phyloP scores from a whole-genome alignment of 2,329 filamentous ascomycete genomes.

The Apiospora phragmitis region DNA sequence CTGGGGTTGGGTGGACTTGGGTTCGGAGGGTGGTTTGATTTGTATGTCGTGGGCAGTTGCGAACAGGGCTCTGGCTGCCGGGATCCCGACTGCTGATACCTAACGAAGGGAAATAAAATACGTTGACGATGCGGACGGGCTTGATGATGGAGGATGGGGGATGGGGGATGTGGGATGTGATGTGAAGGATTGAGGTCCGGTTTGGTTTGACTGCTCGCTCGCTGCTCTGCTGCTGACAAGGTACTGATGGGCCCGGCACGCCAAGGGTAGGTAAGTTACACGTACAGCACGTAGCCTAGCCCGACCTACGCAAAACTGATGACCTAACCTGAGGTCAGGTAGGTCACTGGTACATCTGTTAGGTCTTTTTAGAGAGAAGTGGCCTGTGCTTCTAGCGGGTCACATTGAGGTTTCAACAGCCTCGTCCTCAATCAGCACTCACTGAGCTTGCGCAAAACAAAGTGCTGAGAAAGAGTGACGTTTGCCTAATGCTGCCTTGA shows the following conservation, averaged over 20 bases:
- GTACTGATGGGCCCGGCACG: background rate
- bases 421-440: background rate
- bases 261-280: background rate
- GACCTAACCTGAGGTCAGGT: background rate
- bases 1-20: background rate
- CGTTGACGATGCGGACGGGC: background rate
- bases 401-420: background rate
- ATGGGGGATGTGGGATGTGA: background rate
- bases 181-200: conserved; percentile 3
- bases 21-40: background rate
- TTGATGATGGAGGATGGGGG: conserved; percentile 2
- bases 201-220: background rate
- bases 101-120: background rate
- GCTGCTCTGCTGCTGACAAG: background rate
- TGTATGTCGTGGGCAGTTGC: background rate
- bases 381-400: background rate
- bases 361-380: background rate
- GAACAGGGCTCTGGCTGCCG: background rate
- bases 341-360: background rate
- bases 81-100: background rate
- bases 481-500: conserved; percentile 2
- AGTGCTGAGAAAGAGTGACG: conserved; percentile 6
- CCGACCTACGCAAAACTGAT: background rate
- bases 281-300: conserved; percentile 2
- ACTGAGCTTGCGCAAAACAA: background rate